Base-by-base conservation (phyloP, 2,329 filamentous ascomycete species). In the Xylariaceae sp. region DNA sequence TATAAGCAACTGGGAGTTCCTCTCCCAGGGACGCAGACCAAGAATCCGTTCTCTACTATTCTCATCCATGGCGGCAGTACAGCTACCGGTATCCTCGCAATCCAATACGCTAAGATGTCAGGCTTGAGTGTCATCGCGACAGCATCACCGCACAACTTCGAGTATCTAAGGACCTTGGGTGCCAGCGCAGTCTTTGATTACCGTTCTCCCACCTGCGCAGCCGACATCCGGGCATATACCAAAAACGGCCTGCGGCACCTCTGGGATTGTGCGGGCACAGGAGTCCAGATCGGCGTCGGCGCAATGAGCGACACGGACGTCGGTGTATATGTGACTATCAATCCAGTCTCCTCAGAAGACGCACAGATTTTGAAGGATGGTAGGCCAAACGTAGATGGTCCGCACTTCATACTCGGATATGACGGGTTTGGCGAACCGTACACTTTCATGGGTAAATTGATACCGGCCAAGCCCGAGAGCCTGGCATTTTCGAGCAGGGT, bases 41-140 rank as follows among this genome's bases (percentile, higher is more conserved):
- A 69, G 3, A 63, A 69, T 18, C 63, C 69, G 19, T 66, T 28
- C 22, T 28, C 22, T 28, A 28, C 72, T 0, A 61, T 77, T 42
- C 55, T 77, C 16, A 74, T 76, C 53, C 75, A 77, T 44, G 75
- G 73, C 31, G 73, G 72, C 14, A 77, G 77, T 62, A 83, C 76
- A 13, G 80, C 79, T 2, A 81, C 81, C 1, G 77, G 75, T 64
- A 76, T 81, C 42, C 75, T 80, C 45, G 74, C 66, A 6, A 73
- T 77, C 56, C 73, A 76, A 60, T 72, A 63, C 51, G 72, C 72
- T 49, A 71, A 69, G 54, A 61, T 69, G 13, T 71, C 70, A 12
- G 73, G 71, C 18, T 67, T 67, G 45, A 63, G 50, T n/a, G 70
- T 75, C 5, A 59, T 73, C 14, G 59, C 73, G 0, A 75, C 73